phyloP scores from a whole-genome alignment of 2,329 filamentous ascomycete species.

The Fusarium coicis region DNA sequence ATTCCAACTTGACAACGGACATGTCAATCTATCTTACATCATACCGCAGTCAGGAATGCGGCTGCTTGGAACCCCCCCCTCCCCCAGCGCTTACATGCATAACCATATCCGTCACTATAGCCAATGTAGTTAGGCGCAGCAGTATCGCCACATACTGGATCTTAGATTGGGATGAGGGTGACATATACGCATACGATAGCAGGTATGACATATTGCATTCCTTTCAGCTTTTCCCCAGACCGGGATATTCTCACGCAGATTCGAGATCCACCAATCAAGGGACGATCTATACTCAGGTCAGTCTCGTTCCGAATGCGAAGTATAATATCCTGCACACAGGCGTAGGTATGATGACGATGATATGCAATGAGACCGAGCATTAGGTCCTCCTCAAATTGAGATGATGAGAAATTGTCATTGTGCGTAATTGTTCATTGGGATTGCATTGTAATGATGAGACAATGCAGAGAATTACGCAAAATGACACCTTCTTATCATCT shows the following conservation, averaged over 20 bases:
- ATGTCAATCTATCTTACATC: not conserved
- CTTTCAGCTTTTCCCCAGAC: not conserved
- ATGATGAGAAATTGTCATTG: too few relatives aligned
- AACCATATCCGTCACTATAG: not conserved
- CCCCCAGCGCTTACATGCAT: not conserved
- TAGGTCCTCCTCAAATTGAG: not conserved
- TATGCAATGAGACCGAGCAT: not conserved
- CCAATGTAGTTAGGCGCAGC: not conserved
- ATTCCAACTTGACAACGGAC: not conserved
- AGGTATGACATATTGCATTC: not conserved
- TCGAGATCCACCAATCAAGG: not conserved
- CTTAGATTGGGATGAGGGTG: not conserved
- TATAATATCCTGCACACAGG: not conserved
- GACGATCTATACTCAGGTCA: accelerated
- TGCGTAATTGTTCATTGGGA: not conserved
- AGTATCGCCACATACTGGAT: not conserved
- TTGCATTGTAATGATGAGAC: not conserved
- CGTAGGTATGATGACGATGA: not conserved
- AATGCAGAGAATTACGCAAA: not conserved
- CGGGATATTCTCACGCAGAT: not conserved
- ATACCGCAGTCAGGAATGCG: not conserved
- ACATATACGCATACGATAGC: not conserved
- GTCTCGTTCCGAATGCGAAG: not conserved
- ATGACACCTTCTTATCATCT: not conserved
- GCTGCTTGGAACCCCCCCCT: not conserved